A percentile compares a stretch with the other conserved stretches of the same genome.
These are phyloP conservation scores for Xylaria castorea DNA, from an alignment of 495 filamentous ascomycete species.

Conservation along the genomic window DNA sequence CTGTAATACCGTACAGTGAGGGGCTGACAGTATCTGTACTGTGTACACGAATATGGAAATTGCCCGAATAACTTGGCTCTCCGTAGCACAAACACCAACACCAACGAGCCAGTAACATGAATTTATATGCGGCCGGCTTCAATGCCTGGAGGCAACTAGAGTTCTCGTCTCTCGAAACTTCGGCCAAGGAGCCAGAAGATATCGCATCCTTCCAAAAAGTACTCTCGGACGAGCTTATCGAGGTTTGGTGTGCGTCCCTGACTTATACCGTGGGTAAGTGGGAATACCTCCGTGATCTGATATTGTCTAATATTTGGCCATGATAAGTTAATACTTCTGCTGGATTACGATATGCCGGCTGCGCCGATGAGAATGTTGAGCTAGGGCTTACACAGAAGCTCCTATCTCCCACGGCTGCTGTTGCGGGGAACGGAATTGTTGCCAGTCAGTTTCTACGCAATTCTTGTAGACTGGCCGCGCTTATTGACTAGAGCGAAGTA, in stretches of 20 bases:
- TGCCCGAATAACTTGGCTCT: neutral
- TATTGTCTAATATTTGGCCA: neutral
- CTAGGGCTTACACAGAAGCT: slow-evolving; percentile 29
- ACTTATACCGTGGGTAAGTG: slow-evolving; percentile 52
- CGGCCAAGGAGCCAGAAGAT: slow-evolving; percentile 46
- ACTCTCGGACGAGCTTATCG: slow-evolving; percentile 43
- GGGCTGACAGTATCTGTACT: neutral
- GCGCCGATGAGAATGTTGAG: slow-evolving; percentile 23
- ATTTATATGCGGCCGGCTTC: slow-evolving; percentile 58
- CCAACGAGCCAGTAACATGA: slow-evolving; percentile 38
- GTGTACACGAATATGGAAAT: neutral
- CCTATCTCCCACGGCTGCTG: slow-evolving; percentile 33
- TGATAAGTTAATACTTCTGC: slow-evolving; percentile 38
- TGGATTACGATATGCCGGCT: slow-evolving; percentile 37
- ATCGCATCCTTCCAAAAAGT: slow-evolving; percentile 46
- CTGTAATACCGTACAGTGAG: neutral
- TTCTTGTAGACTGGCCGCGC: neutral
- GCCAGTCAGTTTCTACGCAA: slow-evolving; percentile 31
- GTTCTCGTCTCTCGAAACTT: slow-evolving; percentile 34
- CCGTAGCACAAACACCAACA: slow-evolving; percentile 10
- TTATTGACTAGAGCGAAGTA: slow-evolving; percentile 28
- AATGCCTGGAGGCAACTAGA: slow-evolving; percentile 59
- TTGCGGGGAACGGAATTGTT: slow-evolving; percentile 44
- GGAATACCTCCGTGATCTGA: neutral
- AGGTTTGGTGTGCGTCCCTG: slow-evolving; percentile 34